phyloP scores from a whole-genome alignment of 768 basidiomycete species.

The Pleurotus salmoneostramineus region DNA sequence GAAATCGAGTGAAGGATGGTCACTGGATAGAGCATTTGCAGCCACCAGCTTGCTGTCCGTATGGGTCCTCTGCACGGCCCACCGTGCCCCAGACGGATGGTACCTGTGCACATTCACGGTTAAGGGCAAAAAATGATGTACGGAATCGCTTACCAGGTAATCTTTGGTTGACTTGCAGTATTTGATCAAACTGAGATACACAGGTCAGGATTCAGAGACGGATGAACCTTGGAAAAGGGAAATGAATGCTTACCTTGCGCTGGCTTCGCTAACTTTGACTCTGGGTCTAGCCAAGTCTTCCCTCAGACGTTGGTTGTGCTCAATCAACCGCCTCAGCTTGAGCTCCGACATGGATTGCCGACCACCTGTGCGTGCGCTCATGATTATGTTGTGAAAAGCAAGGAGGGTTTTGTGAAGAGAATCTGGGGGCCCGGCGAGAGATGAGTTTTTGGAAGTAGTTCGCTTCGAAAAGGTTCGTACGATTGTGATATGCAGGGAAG shows the following conservation, averaged over 20 bases:
- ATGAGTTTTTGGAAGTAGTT: too few species aligned
- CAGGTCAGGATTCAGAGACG: not conserved
- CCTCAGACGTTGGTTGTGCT: slow-evolving; percentile 88
- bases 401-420: slow-evolving; percentile 10
- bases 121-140: not conserved
- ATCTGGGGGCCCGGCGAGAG: too few species aligned
- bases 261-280: slow-evolving; percentile 89
- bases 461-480: too few species aligned
- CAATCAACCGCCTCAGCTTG: slow-evolving; percentile 87
- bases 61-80: slow-evolving; percentile 90
- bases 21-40: slow-evolving; percentile 34
- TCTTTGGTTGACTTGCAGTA: slow-evolving; percentile 95
- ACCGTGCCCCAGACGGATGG: slow-evolving; percentile 97
- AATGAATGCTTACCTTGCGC: slow-evolving; percentile 59
- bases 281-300: slow-evolving; percentile 88
- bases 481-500: not conserved
- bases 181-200: slow-evolving; percentile 68
- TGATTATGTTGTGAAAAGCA: slow-evolving; percentile 19
- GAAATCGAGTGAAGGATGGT: not conserved
- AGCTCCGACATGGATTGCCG: slow-evolving; percentile 96
- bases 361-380: slow-evolving; percentile 60
- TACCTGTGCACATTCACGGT: slow-evolving; percentile 44
- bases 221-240: slow-evolving; percentile 23
- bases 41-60: slow-evolving; percentile 64
- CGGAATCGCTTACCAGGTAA: slow-evolving; percentile 59